These are phyloP conservation scores for Hemisphaericaspora lyxosophila DNA, from an alignment of 1,139 yeast species.

Conservation along the genomic window DNA sequence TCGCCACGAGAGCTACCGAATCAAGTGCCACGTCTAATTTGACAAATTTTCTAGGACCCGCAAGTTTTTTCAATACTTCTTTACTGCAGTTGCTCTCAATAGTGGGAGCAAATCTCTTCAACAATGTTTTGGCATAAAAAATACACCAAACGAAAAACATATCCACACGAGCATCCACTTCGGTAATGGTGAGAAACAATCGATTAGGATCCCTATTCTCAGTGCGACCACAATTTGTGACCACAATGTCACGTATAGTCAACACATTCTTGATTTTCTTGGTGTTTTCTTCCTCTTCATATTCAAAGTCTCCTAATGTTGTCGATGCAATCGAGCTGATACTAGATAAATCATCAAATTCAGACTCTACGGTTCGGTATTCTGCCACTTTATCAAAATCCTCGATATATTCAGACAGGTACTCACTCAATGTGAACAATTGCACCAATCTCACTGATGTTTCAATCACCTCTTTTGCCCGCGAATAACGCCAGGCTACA, in stretches of 20 bases:
- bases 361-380: conserved; percentile 23
- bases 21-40: conserved; percentile 38
- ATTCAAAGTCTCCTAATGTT: conserved; percentile 6
- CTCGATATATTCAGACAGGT: conserved; percentile 33
- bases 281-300: conserved; percentile 18
- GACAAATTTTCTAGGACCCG: conserved; percentile 22
- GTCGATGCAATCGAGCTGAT: conserved; percentile 28
- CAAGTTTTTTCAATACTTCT: conserved; percentile 25
- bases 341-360: conserved; percentile 38
- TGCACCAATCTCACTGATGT: conserved; percentile 24
- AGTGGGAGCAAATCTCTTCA: conserved; percentile 39
- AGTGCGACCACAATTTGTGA: conserved; percentile 26
- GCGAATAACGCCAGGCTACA: conserved; percentile 23
- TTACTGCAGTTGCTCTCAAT: conserved; percentile 29
- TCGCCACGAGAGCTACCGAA: conserved; percentile 44
- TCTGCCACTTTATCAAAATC: conserved; percentile 36
- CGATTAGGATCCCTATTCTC: conserved; percentile 26
- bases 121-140: conserved; percentile 37
- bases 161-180: conserved; percentile 41
- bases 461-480: conserved; percentile 21
- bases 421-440: conserved; percentile 43
- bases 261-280: conserved; percentile 38
- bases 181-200: conserved; percentile 32
- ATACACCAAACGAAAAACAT: conserved; percentile 46
- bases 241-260: conserved; percentile 24